Evolutionary conservation across 2,329 filamentous ascomycete genomes (phyloP).

Genomic region (Penicillium vulpinum): DNA sequence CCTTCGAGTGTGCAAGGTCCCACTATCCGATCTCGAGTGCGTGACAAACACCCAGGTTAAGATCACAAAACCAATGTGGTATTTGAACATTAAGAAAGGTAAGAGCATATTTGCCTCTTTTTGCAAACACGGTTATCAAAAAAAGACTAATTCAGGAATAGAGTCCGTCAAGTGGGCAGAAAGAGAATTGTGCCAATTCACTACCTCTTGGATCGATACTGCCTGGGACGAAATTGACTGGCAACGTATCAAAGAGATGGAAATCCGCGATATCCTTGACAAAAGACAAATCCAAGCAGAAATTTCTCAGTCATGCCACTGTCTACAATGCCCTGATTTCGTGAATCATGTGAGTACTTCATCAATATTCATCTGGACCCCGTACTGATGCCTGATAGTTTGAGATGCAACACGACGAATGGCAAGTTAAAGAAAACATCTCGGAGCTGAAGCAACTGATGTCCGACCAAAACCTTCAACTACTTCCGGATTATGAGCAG

Average conservation of each 20-base stretch:
- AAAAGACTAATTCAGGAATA: slow-evolving; percentile 21
- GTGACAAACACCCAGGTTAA: slow-evolving; percentile 69
- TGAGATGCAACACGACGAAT: slow-evolving; percentile 94
- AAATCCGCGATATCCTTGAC: slow-evolving; percentile 75
- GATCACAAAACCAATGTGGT: slow-evolving; percentile 49
- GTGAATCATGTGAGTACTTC: slow-evolving; percentile 73
- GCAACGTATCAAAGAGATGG: slow-evolving; percentile 76
- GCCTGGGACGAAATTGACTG: slow-evolving; percentile 86
- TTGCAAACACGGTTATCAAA: slow-evolving; percentile 3
- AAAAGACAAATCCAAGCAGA: slow-evolving; percentile 65
- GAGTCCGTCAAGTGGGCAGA: slow-evolving; percentile 62
- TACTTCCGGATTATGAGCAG: slow-evolving; percentile 95
- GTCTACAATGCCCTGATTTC: slow-evolving; percentile 72
- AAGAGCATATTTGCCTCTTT: slow-evolving; percentile 2
- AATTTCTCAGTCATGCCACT: slow-evolving; percentile 64
- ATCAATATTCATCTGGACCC: neutral
- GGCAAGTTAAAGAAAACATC: slow-evolving; percentile 94
- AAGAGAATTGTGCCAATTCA: slow-evolving; percentile 67
- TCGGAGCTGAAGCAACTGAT: slow-evolving; percentile 81
- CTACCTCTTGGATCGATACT: slow-evolving; percentile 69
- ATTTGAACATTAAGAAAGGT: slow-evolving; percentile 54
- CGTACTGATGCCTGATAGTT: slow-evolving; percentile 56
- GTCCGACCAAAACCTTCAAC: slow-evolving; percentile 93
- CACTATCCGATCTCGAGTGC: slow-evolving; percentile 77
- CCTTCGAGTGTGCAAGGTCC: slow-evolving; percentile 67